phyloP scores from a whole-genome alignment of 2,329 filamentous ascomycete genomes.

The Calonectria pseudoreteaudii region DNA sequence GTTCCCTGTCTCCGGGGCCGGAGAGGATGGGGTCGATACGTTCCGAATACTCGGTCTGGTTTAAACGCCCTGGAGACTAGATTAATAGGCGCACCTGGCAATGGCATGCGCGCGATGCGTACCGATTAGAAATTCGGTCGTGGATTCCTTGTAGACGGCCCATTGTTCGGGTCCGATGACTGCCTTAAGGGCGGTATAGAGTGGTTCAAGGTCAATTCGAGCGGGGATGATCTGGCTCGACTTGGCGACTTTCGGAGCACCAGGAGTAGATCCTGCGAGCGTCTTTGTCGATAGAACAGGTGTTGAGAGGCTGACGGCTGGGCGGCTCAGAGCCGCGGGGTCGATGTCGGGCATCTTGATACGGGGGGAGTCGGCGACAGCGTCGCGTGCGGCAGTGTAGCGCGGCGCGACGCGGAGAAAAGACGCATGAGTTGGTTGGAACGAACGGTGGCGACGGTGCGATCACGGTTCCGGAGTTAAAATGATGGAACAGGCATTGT shows the following conservation, averaged over 20 bases:
- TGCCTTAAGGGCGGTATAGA: slow-evolving; percentile 72
- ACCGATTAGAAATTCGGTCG: slow-evolving; percentile 74
- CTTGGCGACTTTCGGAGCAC: slow-evolving; percentile 65
- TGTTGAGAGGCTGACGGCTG: slow-evolving; percentile 67
- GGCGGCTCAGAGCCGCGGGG: slow-evolving; percentile 75
- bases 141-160: slow-evolving; percentile 72
- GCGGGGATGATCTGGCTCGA: slow-evolving; percentile 72
- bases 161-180: slow-evolving; percentile 72
- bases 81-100: slow-evolving; percentile 42
- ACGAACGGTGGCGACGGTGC: slow-evolving; percentile 51
- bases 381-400: slow-evolving; percentile 61
- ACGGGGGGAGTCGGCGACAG: slow-evolving; percentile 44
- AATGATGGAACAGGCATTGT: slow-evolving; percentile 59
- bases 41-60: slow-evolving; percentile 70
- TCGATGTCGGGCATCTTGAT: slow-evolving; percentile 75
- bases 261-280: slow-evolving; percentile 64
- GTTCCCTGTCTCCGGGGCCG: slow-evolving; percentile 69
- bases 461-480: slow-evolving; percentile 55
- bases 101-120: slow-evolving; percentile 28
- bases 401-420: slow-evolving; percentile 58
- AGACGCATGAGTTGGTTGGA: slow-evolving; percentile 59
- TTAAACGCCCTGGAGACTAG: slow-evolving; percentile 66
- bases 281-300: slow-evolving; percentile 69
- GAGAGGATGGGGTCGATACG: slow-evolving; percentile 70
- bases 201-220: slow-evolving; percentile 75